phyloP scores from a whole-genome alignment of 2,329 filamentous ascomycete genomes.

The Chrysoporthe puriensis region DNA sequence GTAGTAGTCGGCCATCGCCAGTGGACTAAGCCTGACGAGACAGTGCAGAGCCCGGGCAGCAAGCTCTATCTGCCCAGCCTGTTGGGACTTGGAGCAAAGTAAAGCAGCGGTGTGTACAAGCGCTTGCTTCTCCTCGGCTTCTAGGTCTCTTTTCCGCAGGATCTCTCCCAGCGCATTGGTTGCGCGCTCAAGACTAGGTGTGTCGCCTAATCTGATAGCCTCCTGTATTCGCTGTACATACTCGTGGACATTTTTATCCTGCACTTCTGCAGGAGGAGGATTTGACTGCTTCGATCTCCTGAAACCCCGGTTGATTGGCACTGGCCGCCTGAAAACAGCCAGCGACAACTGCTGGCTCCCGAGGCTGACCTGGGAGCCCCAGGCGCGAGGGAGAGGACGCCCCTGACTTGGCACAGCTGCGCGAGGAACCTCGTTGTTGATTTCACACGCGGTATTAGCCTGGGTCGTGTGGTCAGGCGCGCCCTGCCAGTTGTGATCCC shows the following conservation, averaged over 20 bases:
- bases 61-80: constrained; percentile 36
- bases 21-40: constrained; percentile 34
- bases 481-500: not conserved
- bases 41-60: constrained; percentile 38
- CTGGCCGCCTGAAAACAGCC: not conserved
- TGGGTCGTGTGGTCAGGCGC: not conserved
- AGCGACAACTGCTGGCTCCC: not conserved
- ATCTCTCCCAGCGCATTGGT: constrained; percentile 10
- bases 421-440: not conserved
- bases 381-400: not conserved
- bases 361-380: not conserved
- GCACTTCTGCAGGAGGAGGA: not conserved
- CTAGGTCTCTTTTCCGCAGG: constrained; percentile 2
- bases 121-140: constrained; percentile 11
- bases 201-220: constrained; percentile 9
- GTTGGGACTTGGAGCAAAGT: constrained; percentile 41
- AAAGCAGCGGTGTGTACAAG: constrained; percentile 34
- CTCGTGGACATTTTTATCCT: constrained; percentile 8
- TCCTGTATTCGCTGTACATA: constrained; percentile 18
- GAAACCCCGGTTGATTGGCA: not conserved
- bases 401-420: not conserved
- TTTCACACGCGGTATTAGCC: not conserved
- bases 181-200: constrained; percentile 8
- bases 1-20: constrained; percentile 42
- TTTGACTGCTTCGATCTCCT: not conserved